Base-by-base conservation (phyloP, 2,329 filamentous ascomycete species). In the Pestalotiopsis fici region DNA sequence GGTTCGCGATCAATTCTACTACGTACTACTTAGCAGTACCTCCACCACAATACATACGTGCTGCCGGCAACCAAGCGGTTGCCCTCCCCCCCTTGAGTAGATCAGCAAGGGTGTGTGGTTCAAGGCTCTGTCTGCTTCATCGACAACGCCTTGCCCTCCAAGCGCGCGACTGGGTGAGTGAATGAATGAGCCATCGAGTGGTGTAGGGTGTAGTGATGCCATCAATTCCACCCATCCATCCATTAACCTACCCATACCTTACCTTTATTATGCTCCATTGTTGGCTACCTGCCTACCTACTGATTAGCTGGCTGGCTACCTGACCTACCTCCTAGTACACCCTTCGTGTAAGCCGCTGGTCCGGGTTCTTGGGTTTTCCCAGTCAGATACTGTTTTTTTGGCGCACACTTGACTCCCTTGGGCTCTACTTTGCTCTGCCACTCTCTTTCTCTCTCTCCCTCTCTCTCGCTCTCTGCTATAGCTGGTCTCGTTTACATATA, bases 401-500 rank as follows among this genome's bases (percentile, higher is more conserved):
- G 70, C 69, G 67, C 63, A 68, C 69, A 70, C 66, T 68, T 68
- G 71, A 70, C 69, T 72, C 72, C 69, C 71, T 68, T 72, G 72
- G 71, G 64, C 70, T 72, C 71, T 74, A 21, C 43, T 50, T 35
- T 35, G 31, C 31, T 35, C 11, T 35, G 31, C 31, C 43, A 7
- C 43, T 50, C n/a, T n/a, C n/a, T n/a, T n/a, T n/a, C n/a, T n/a
- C n/a, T n/a, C n/a, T n/a, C n/a, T n/a, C n/a, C n/a, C n/a, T n/a
- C n/a, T n/a, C n/a, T n/a, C n/a, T n/a, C n/a, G n/a, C n/a, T n/a
- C 43, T 50, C 43, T 50, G 71, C 71, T 74, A 75, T 77, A 76
- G 72, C 72, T 75, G 72, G 72, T 74, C 69, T 72, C 74, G 72
- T 74, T 62, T 73, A 74, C 73, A 73, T 75, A 73, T 74, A 75